A percentile compares a stretch with the other conserved stretches of the same genome.
Evolutionary conservation across 257 asterid species (phyloP).

Genomic region (Plantago ovata): DNA sequence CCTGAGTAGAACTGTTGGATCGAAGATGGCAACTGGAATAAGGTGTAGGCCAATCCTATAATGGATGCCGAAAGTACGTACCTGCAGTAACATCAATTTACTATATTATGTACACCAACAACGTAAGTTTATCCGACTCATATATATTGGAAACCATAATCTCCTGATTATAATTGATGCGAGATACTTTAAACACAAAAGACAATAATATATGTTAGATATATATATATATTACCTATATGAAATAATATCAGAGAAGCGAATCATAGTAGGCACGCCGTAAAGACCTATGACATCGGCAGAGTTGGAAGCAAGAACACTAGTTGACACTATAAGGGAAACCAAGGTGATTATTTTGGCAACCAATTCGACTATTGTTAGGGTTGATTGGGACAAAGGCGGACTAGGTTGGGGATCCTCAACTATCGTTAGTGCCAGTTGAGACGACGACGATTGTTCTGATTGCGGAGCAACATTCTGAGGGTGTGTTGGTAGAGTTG

Average conservation of each 20-base stretch:
- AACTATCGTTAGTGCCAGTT: too few relatives aligned
- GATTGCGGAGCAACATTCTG: too few relatives aligned
- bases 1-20: constrained; percentile 11
- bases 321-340: constrained; percentile 11
- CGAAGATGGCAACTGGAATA: constrained; percentile 1
- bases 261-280: too few relatives aligned
- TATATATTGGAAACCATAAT: too few relatives aligned
- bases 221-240: too few relatives aligned
- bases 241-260: too few relatives aligned
- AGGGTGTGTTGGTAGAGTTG: too few relatives aligned
- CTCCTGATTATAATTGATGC: too few relatives aligned
- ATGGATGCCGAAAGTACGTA: constrained; percentile 18
- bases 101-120: not conserved
- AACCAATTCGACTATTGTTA: constrained; percentile 4
- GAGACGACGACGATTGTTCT: too few relatives aligned
- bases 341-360: constrained; percentile 14
- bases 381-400: not conserved
- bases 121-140: too few relatives aligned
- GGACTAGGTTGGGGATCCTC: not conserved
- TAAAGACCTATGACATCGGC: not conserved
- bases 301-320: constrained; percentile 21
- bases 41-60: constrained; percentile 20
- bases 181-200: too few relatives aligned
- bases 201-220: too few relatives aligned
- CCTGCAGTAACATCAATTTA: not conserved